Evolutionary conservation across 306 rosid genomes (phyloP).

Genomic region (Abrus precatorius): DNA sequence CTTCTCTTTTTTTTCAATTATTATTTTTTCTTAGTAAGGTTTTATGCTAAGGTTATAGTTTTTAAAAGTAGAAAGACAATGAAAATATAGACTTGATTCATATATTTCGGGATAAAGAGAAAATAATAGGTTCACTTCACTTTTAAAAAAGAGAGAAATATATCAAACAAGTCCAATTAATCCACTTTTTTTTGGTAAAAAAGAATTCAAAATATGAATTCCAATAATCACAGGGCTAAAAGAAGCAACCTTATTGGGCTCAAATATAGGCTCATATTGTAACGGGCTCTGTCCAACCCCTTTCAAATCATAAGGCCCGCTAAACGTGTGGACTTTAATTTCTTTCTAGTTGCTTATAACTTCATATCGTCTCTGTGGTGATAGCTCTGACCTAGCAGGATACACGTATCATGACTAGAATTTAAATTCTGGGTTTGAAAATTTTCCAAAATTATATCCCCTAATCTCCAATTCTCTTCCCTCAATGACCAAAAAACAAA

Average conservation of each 20-base stretch:
- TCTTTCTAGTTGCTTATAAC: too few species aligned
- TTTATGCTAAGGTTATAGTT: background rate
- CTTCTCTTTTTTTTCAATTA: background rate
- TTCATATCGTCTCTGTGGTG: too few species aligned
- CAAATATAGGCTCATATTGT: background rate
- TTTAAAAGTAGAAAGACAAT: background rate
- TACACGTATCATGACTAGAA: too few species aligned
- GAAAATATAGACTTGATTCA: conserved; percentile 1
- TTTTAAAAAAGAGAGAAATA: background rate
- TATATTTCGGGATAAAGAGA: background rate
- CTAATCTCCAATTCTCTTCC: too few species aligned
- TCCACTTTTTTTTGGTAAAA: too few species aligned
- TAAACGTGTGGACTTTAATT: background rate
- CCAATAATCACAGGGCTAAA: background rate
- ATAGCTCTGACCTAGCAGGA: too few species aligned
- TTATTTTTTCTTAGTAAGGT: background rate
- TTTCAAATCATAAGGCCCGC: background rate
- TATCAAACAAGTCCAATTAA: too few species aligned
- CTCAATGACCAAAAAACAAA: too few species aligned
- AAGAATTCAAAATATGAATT: background rate
- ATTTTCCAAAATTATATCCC: too few species aligned
- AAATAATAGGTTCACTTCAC: background rate
- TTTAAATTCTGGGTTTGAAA: too few species aligned
- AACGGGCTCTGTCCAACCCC: too few species aligned
- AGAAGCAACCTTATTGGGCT: background rate